Conservation (phyloP, 208 protist genomes). For the Crithidia expoeki region DNA sequence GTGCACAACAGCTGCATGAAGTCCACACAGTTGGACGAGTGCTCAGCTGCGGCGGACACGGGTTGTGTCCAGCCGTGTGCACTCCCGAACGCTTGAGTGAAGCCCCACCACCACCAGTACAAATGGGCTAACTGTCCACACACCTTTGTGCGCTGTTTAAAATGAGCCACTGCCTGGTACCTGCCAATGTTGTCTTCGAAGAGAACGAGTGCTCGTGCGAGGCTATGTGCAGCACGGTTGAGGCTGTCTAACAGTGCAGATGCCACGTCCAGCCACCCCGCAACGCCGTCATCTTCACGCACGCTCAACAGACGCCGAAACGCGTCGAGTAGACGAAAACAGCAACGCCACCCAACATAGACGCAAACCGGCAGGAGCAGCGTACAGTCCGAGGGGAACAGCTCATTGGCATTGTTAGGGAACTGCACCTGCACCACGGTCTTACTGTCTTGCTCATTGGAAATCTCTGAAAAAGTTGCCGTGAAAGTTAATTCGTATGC, state of each 20-base stretch:
- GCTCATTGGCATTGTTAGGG: background rate
- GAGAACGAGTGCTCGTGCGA: background rate
- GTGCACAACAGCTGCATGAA: constrained; percentile 17
- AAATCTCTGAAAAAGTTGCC: background rate
- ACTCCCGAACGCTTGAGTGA: constrained; percentile 8
- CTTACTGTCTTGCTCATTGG: background rate
- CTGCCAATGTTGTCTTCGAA: background rate
- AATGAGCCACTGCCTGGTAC: background rate
- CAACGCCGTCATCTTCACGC: constrained; percentile 7
- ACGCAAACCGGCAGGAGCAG: constrained; percentile 13
- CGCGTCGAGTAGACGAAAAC: constrained; percentile 12
- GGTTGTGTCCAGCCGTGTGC: constrained; percentile 1
- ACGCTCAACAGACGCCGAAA: constrained; percentile 5
- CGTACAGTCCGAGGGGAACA: constrained; percentile 1
- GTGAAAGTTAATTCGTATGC: background rate
- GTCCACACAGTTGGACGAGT: background rate
- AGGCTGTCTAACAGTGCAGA: constrained; percentile 24
- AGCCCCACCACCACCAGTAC: constrained; percentile 33
- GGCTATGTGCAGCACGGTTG: background rate
- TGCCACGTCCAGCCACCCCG: constrained; percentile 22
- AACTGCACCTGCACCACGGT: background rate
- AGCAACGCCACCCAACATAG: constrained; percentile 28
- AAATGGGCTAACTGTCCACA: constrained; percentile 5
- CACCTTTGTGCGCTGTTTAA: background rate
- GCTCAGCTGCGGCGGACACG: background rate